phyloP scores from a whole-genome alignment of 73 alveolate species.

The Tetrahymena borealis region DNA sequence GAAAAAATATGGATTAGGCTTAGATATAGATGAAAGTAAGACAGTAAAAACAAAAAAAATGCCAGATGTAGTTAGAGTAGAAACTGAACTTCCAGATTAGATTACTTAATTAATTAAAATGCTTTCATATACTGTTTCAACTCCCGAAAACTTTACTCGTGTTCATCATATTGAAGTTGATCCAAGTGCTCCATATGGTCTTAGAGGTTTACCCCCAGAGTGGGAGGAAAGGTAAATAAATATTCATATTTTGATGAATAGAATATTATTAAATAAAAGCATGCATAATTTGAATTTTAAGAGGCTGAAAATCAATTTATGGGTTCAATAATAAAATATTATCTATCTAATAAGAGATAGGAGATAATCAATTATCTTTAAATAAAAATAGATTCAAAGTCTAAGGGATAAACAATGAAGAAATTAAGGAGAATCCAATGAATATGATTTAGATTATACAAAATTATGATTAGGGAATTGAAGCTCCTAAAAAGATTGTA shows the following conservation, averaged over 20 bases:
- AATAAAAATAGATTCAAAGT: not conserved
- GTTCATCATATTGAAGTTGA: slow-evolving; percentile 28
- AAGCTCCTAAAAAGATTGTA: not conserved
- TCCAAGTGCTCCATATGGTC: slow-evolving; percentile 19
- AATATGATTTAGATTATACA: slow-evolving; percentile 25
- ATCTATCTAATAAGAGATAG: not conserved
- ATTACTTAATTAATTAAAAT: slow-evolving; percentile 13
- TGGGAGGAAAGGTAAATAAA: slow-evolving; percentile 15
- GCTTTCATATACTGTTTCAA: slow-evolving; percentile 4
- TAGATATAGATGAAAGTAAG: slow-evolving; percentile 17
- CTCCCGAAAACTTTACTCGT: slow-evolving; percentile 17
- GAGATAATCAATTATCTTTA: not conserved
- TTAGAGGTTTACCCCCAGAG: slow-evolving; percentile 26
- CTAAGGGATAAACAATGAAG: not conserved
- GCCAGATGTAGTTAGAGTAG: slow-evolving; percentile 15
- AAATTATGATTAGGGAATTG: slow-evolving; percentile 10
- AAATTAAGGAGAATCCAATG: slow-evolving; percentile 13
- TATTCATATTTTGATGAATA: not conserved
- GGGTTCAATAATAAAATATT: too few species aligned
- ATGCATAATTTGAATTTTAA: too few species aligned
- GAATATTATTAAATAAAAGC: not conserved
- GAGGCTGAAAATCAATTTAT: too few species aligned
- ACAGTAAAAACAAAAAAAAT: slow-evolving; percentile 23
- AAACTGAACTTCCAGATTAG: slow-evolving; percentile 31
- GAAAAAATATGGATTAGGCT: slow-evolving; percentile 4